Evolutionary conservation across 108 stramenopile species (phyloP).

Genomic region (Cyclostephanos invisitatus): DNA sequence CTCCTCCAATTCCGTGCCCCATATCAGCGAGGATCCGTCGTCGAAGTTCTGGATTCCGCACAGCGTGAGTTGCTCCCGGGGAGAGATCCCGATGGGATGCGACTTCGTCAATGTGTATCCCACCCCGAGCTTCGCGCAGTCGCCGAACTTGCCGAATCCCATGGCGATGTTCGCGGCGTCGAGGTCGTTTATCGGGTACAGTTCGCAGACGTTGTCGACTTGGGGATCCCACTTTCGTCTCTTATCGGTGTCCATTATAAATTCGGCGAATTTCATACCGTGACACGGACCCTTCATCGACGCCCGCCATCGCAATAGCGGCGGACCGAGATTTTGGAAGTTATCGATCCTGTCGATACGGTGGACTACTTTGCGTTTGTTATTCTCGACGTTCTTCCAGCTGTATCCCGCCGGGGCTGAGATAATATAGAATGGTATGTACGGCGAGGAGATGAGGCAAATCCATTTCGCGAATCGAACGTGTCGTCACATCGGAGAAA

Average conservation of each 20-base stretch:
- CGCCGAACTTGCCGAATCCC: slow-evolving; percentile 66
- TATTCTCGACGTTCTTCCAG: slow-evolving; percentile 64
- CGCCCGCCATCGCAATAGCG: slow-evolving; percentile 62
- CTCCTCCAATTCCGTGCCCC: slow-evolving; percentile 74
- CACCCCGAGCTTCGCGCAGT: slow-evolving; percentile 62
- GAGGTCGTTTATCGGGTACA: slow-evolving; percentile 65
- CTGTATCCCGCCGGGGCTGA: slow-evolving; percentile 37
- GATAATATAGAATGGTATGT: background rate
- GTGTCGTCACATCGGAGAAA: background rate
- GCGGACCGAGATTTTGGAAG: slow-evolving; percentile 59
- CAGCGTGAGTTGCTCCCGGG: slow-evolving; percentile 71
- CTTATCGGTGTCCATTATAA: slow-evolving; percentile 63
- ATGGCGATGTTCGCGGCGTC: slow-evolving; percentile 71
- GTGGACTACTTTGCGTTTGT: slow-evolving; percentile 45
- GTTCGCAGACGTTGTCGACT: slow-evolving; percentile 61
- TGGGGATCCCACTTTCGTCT: slow-evolving; percentile 67
- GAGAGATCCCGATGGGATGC: slow-evolving; percentile 55
- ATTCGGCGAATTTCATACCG: slow-evolving; percentile 59
- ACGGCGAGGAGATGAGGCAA: background rate
- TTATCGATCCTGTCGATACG: slow-evolving; percentile 71
- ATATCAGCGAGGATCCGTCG: slow-evolving; percentile 67
- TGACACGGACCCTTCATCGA: slow-evolving; percentile 63
- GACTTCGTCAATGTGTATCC: slow-evolving; percentile 63
- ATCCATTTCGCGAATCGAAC: background rate
- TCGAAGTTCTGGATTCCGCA: slow-evolving; percentile 70